Conservation (phyloP, 768 basidiomycete species). For the Suillus discolor region DNA sequence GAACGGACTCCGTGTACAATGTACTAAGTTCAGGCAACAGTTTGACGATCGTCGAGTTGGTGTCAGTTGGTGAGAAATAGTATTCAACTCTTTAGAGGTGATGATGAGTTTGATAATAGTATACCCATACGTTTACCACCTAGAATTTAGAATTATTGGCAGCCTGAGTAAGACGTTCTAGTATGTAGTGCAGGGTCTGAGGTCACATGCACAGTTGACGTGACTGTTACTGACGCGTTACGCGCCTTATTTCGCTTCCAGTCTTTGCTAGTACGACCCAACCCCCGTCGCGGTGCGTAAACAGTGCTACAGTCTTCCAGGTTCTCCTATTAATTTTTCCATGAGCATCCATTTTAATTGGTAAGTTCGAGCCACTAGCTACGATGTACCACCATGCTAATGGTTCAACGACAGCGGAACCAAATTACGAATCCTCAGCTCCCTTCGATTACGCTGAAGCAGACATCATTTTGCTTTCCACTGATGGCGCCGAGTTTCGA, state of each 20-base stretch:
- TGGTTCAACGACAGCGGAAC: no score
- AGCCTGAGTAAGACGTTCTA: neutral
- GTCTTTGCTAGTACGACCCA: neutral
- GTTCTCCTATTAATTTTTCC: neutral
- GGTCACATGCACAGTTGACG: neutral
- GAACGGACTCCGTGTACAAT: neutral
- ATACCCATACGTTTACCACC: neutral
- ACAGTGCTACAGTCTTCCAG: neutral
- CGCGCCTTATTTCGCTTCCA: neutral
- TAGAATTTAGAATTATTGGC: neutral
- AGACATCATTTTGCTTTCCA: conserved; percentile 28
- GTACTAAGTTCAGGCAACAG: neutral
- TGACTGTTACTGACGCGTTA: conserved; percentile 4
- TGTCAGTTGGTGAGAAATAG: neutral
- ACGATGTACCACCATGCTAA: neutral
- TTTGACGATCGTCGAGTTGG: neutral
- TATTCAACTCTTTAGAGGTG: neutral
- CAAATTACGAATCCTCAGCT: neutral
- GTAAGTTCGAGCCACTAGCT: neutral
- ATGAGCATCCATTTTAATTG: neutral
- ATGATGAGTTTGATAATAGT: neutral
- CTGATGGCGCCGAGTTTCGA: conserved; percentile 32
- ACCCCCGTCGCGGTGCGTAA: neutral
- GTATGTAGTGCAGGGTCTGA: no score
- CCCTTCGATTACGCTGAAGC: conserved; percentile 27